Evolutionary conservation across 2,329 filamentous ascomycete genomes (phyloP), one percentile per base, ranked within the genome.

Genomic region (Curvularia eragrostidis): DNA sequence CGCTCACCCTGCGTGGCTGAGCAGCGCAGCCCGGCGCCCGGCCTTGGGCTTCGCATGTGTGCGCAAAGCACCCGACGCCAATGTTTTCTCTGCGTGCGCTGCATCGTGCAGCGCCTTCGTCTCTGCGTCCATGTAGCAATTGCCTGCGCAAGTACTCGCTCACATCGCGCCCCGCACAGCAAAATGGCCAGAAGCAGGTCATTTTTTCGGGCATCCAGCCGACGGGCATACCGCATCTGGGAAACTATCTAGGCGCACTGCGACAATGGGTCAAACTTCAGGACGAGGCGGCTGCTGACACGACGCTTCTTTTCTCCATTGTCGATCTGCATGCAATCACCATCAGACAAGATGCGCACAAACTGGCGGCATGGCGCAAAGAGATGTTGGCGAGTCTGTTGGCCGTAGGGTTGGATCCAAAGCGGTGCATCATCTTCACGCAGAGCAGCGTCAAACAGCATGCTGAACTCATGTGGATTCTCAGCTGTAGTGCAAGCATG

Each of bases 161-260:
- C 6, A 21, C 42, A 21, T 43, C 55, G 9, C 38, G 49, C 13
- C 23, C 42, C 1, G 46, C 49, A 30, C 38, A 42, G 44, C 46
- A 46, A 32, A 30, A 43, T 15, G 39, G 9, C 19, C 41, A 52
- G 52, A 60, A 54, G 41, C 63, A 67, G 52, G 66, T 68, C 49
- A 86, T 98, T 70, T 97, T 99, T 81, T 98, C 95, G 3, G 95
- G 93, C 52, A 99, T 99, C 68, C 95, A 99, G 77, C 95, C 95
- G 18, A 99, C 95, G 0, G 95, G 94, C 34, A 84, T 96, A 23
- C 95, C 95, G 13, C 95, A 99, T 76, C 80, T 99, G 28, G 95
- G 95, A 54, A 99, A 99, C 79, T 99, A 97, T 77, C 84, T 96
- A 10, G 95, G 95, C 24, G 95, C 95, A 15, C 80, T 99, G 54